Conservation (phyloP, 495 filamentous ascomycete species). For the Xylaria intraflava region DNA sequence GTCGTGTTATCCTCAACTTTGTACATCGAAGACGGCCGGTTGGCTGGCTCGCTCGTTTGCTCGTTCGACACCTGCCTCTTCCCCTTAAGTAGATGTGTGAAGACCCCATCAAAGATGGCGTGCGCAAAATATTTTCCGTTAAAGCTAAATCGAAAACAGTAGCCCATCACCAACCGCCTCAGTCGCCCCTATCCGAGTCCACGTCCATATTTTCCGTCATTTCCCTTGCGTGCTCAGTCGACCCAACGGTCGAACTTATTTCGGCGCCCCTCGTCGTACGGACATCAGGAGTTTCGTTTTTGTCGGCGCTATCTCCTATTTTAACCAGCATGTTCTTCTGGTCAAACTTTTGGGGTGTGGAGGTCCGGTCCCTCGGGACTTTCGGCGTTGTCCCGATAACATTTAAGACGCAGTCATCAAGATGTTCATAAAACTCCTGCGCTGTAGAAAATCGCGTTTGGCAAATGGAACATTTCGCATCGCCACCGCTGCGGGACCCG, state of each 20-base stretch:
- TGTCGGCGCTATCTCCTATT: slow-evolving; percentile 46
- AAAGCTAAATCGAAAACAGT: not conserved
- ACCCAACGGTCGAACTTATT: slow-evolving; percentile 1
- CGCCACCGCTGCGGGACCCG: slow-evolving; percentile 54
- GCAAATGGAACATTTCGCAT: slow-evolving; percentile 95
- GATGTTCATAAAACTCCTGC: slow-evolving; percentile 97
- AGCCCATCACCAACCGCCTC: not conserved
- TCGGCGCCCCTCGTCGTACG: not conserved
- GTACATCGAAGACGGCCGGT: not conserved
- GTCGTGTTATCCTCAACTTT: not conserved
- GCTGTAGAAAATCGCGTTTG: slow-evolving; percentile 81
- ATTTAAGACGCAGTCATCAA: slow-evolving; percentile 94
- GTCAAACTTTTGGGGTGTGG: slow-evolving; percentile 42
- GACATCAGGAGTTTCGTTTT: slow-evolving; percentile 18
- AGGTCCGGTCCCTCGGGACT: slow-evolving; percentile 50
- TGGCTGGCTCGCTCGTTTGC: not conserved
- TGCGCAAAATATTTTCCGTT: not conserved
- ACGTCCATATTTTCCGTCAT: slow-evolving; percentile 9
- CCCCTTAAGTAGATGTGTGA: too few relatives aligned
- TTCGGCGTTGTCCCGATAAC: slow-evolving; percentile 80
- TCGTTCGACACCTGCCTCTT: not conserved
- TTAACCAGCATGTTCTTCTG: slow-evolving; percentile 50
- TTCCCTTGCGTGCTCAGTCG: slow-evolving; percentile 5
- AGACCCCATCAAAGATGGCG: not conserved
- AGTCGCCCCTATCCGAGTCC: slow-evolving; percentile 6